Conservation (phyloP, 495 filamentous ascomycete species). For the Xylaria bambusicola region DNA sequence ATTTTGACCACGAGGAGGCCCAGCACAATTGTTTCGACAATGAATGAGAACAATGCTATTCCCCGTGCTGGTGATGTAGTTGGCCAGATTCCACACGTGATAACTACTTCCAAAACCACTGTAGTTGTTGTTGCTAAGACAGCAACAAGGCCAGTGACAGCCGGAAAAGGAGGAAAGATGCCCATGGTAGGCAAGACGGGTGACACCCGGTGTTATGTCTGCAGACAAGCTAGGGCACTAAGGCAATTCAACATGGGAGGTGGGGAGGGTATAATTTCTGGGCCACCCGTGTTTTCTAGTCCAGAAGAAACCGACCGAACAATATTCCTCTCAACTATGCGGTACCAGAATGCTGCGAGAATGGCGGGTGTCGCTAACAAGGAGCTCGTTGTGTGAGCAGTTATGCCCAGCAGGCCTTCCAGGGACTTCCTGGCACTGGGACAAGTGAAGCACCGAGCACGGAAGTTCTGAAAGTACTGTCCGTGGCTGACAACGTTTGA, state of each 20-base stretch:
- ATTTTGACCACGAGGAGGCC: constrained; percentile 31
- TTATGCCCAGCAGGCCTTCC: not conserved
- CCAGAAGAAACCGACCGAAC: not conserved
- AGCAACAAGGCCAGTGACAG: constrained; percentile 40
- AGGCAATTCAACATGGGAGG: not conserved
- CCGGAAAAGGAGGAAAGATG: constrained; percentile 34
- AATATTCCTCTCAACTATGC: not conserved
- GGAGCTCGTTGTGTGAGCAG: not conserved
- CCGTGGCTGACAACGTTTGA: constrained; percentile 8
- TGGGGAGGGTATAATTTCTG: not conserved
- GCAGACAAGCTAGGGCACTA: not conserved
- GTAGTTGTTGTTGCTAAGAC: constrained; percentile 43
- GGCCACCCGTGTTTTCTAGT: not conserved
- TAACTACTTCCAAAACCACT: constrained; percentile 41
- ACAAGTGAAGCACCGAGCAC: too few relatives aligned
- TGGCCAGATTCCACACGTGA: constrained; percentile 39
- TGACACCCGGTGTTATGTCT: not conserved
- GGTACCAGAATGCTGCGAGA: not conserved
- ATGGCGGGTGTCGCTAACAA: not conserved
- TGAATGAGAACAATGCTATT: constrained; percentile 38
- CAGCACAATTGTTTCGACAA: constrained; percentile 38
- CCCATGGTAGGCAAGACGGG: constrained; percentile 31
- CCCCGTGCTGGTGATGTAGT: constrained; percentile 33
- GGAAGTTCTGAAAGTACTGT: not conserved
- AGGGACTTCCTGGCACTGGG: not conserved